Conservation (phyloP, 2,329 filamentous ascomycete species). For the Penicillium sp. region DNA sequence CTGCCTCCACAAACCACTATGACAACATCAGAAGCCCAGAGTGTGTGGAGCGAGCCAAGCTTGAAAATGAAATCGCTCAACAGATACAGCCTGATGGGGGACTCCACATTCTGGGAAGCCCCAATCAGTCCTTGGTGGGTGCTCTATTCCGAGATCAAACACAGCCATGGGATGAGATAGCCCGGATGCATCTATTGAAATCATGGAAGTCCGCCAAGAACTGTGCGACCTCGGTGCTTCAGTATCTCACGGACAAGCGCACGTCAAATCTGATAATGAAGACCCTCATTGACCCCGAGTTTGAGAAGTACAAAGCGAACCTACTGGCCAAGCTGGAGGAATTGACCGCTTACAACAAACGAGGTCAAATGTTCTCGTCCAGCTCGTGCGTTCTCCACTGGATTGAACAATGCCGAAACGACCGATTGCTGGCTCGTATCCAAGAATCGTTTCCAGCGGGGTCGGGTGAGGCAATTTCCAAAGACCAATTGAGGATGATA, state of each 20-base stretch:
- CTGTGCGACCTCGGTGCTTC: slow-evolving; percentile 27
- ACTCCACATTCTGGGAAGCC: not conserved
- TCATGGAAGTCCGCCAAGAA: slow-evolving; percentile 23
- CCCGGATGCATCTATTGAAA: slow-evolving; percentile 24
- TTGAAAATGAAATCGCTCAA: not conserved
- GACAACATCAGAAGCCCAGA: not conserved
- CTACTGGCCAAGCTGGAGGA: slow-evolving; percentile 27
- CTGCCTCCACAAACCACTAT: not conserved
- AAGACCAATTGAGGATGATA: not conserved
- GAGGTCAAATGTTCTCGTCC: slow-evolving; percentile 27
- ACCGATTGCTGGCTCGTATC: slow-evolving; percentile 6
- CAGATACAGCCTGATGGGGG: not conserved
- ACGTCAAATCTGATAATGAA: slow-evolving; percentile 20
- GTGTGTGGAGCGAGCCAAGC: not conserved
- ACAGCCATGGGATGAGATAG: slow-evolving; percentile 35
- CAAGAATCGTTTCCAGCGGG: not conserved
- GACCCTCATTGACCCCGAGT: slow-evolving; percentile 19
- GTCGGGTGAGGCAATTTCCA: not conserved
- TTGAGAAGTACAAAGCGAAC: slow-evolving; percentile 21
- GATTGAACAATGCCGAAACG: slow-evolving; percentile 8
- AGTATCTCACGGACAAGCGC: slow-evolving; percentile 25
- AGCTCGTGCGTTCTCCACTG: not conserved
- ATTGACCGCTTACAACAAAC: slow-evolving; percentile 21
- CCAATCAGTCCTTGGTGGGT: not conserved
- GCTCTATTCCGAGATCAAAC: slow-evolving; percentile 8